Base-by-base conservation (phyloP, 2,329 filamentous ascomycete genomes). In the Cordyceps cateniannulata region DNA sequence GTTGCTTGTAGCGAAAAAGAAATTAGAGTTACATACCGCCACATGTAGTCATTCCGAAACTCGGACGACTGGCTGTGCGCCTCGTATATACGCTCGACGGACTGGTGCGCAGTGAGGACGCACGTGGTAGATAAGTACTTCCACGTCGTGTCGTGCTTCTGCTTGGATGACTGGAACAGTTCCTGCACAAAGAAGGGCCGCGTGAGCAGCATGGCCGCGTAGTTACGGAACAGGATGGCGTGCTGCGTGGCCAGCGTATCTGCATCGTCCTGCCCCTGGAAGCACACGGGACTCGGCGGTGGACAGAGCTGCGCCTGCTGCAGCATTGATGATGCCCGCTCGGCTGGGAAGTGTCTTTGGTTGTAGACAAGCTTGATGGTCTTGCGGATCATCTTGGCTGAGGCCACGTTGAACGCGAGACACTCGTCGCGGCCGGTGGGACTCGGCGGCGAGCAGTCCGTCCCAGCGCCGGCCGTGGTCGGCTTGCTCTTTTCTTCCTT, bases 361-460 rank as follows among this genome's bases (percentile, higher is more conserved):
- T 38, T 24, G 6, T 61, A 61, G 18, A 52, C 51, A 2, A 54
- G 51, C 42, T 55, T 55, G 22, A 61, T 25, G 12, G 52, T 35
- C 20, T 55, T 48, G 12, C 59, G 42, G 5, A 61, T 55, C 9
- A 44, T 22, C n/a, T 50, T 47, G 4, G 59, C 42, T 2, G 52
- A 53, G 6, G 24, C 25, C 5, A 55, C 59, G 27, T 55, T 61
- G 18, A 40, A 50, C 6, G 32, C 32, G 18, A 61, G 51, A 27
- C 51, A 42, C 4, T 50, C 50, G 10, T 55, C 50, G 12, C 45
- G 51, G 24, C 32, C 35, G 14, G 1, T 14, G 24, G 24, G 22
- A n/a, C 35, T 29, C 1, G 45, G 6, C 2, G 44, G 44, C 3
- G 27, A 24, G 42, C 29, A 57, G 20, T 44, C 47, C 12, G 38